Conservation (phyloP, 441 rosid species). For the Pelargonium fulgidum region DNA sequence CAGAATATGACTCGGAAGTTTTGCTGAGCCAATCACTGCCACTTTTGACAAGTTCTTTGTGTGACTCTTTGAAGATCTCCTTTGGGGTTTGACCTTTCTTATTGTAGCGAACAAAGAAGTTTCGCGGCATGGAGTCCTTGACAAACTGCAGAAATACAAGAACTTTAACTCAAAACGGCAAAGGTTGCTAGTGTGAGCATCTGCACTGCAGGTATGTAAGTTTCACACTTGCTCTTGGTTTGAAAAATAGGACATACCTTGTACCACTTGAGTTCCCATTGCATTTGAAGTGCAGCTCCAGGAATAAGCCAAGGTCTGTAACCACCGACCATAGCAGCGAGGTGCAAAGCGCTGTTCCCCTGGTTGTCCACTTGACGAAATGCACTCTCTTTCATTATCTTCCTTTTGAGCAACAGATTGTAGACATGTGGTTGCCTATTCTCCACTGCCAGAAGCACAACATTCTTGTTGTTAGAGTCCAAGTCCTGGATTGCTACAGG, state of each 20-base stretch:
- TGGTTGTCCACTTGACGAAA: constrained; percentile 29
- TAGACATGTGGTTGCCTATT: constrained; percentile 28
- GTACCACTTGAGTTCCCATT: constrained; percentile 46
- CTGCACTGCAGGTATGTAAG: too few species aligned
- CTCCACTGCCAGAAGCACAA: constrained; percentile 33
- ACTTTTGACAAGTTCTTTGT: constrained; percentile 22
- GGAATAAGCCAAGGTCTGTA: constrained; percentile 37
- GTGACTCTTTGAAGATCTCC: constrained; percentile 34
- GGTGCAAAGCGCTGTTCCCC: constrained; percentile 42
- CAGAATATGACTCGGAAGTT: constrained; percentile 43
- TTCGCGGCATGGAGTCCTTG: constrained; percentile 29
- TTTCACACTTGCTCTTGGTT: neutral
- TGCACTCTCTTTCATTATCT: constrained; percentile 20
- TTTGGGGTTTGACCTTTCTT: constrained; percentile 22
- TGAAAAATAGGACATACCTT: constrained; percentile 21
- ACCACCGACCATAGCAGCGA: constrained; percentile 34
- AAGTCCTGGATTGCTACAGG: constrained; percentile 30
- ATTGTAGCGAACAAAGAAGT: constrained; percentile 37
- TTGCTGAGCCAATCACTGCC: constrained; percentile 43
- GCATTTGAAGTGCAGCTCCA: constrained; percentile 41
- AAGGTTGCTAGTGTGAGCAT: too few species aligned
- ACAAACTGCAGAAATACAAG: constrained; percentile 33
- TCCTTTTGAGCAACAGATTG: constrained; percentile 17
- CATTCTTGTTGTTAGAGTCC: constrained; percentile 26
- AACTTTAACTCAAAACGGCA: neutral